Base-by-base conservation (phyloP, 2,329 filamentous ascomycete genomes). In the Colletotrichum higginsianum region DNA sequence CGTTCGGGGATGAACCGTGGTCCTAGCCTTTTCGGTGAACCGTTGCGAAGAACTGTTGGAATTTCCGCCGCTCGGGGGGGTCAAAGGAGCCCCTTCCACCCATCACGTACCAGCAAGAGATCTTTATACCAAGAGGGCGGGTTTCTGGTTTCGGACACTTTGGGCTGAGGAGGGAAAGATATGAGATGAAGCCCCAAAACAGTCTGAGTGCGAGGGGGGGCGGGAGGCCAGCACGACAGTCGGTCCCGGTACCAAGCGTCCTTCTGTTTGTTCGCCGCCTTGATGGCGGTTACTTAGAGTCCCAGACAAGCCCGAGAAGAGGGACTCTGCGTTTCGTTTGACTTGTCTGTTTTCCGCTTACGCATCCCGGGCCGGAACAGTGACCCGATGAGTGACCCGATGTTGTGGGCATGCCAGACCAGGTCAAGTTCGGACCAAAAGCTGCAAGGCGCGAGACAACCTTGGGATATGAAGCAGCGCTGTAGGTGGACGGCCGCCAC, bases 81-180 rank as follows among this genome's bases (percentile, higher is more conserved):
- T 46, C 30, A 30, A 49, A 15, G 16, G 11, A 40, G 40, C 46
- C 11, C 44, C 44, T 52, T 21, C 44, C 23, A 46, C 23, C 12
- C 46, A 52, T 30, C 68, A 62, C 46, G 68, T 71, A 63, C 68
- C 58, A 40, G 21, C 12, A 16, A 47, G 57, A 60, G 46, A 47
- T 23, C 58, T 68, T 68, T 71, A 71, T 71, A 71, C 58, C 68
- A 71, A 58, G 58, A 58, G 57, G 64, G 40, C 65, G 68, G 68
- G 21, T 46, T 53, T 35, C 30, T 9, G 46, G 68, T 71, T 71
- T 68, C 68, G 30, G 63, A 68, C 13, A 47, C 4, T 60, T 68
- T 40, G 57, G 68, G 66, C 66, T 50, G 12, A 6, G 16, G 35
- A 13, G 46, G 47, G 47, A 21, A 50, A 42, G 16, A 60, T 46